Evolutionary conservation across 106 monocot genomes (phyloP), one percentile per base, ranked within the genome.

Genomic region (Hemerocallis citrina): DNA sequence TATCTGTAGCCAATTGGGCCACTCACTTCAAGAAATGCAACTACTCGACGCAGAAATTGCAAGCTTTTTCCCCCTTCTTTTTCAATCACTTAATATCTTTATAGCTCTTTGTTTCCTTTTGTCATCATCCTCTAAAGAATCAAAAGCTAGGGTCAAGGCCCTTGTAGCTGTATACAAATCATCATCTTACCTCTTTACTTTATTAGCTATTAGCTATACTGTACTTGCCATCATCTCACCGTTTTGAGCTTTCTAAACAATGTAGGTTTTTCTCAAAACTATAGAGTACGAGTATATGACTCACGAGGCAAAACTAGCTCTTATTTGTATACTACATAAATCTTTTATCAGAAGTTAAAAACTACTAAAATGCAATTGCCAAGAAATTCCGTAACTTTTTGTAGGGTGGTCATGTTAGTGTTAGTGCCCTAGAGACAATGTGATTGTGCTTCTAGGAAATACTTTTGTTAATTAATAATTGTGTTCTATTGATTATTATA

Each of bases 101-200:
- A 34, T 61, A 41, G 21, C 48, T 42, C 48, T 34, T 14, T 46
- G 32, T 39, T 31, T 24, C 7, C 19, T 57, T 34, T 59, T 0
- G 14, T 11, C 30, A 14, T 59, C 34, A 52, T 37, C 46, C 19
- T 69, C 55, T 34, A 55, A 23, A 24, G 43, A 59, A 48, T 17
- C 31, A 24, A 71, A 65, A 74, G 59, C 66, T 59, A 51, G 41
- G 66, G 57, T 36, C 35, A 14, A 32, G 32, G 44, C 11, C n/a
- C 3, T 48, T 45, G 15, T 34, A 15, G 16, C 63, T 47, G 27
- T n/a, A n/a, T 62, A 34, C 64, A 44, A 22, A 1, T 62, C 44
- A 29, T 46, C 62, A 45, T 28, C 45, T 28, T 28, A 10, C 47
- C 45, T 9, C 31, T 59, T n/a, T 24, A 19, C n/a, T 57, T 19